Evolutionary conservation across 768 basidiomycete genomes (phyloP).

Genomic region (Boletus reticuloceps): DNA sequence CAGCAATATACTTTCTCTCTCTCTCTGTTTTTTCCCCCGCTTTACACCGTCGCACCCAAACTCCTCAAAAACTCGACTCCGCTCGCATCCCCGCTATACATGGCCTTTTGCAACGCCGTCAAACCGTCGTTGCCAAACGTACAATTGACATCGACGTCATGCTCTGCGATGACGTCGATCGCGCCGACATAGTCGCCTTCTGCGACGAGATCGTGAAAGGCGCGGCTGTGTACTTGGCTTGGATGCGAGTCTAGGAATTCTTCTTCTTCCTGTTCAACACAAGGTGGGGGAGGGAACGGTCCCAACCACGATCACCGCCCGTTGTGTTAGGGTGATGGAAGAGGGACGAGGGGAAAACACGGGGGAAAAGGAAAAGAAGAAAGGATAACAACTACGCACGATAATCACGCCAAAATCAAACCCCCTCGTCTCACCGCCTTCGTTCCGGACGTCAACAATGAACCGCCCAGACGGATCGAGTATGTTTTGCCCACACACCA

Average conservation of each 20-base stretch:
- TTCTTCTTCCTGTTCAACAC: slow-evolving; percentile 21
- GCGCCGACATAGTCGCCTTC: slow-evolving; percentile 19
- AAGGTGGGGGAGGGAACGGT: too few relatives aligned
- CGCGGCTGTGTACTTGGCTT: slow-evolving; percentile 14
- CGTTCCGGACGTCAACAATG: slow-evolving; percentile 26
- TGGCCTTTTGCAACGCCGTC: slow-evolving; percentile 25
- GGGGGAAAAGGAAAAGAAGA: background rate
- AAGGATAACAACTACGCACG: slow-evolving; percentile 13
- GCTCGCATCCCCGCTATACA: slow-evolving; percentile 15
- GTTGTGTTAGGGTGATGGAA: too few relatives aligned
- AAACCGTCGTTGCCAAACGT: slow-evolving; percentile 16
- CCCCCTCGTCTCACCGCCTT: slow-evolving; percentile 23
- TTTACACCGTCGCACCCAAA: slow-evolving; percentile 17
- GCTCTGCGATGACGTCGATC: slow-evolving; percentile 14
- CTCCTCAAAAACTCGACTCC: slow-evolving; percentile 20
- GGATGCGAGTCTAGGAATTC: slow-evolving; percentile 16
- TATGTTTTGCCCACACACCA: slow-evolving; percentile 17
- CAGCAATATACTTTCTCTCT: too few relatives aligned
- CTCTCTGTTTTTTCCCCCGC: background rate
- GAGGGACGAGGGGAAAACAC: background rate
- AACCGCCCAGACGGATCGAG: slow-evolving; percentile 15
- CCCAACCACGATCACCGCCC: too few relatives aligned
- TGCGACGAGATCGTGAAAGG: slow-evolving; percentile 26
- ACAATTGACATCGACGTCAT: slow-evolving; percentile 21
- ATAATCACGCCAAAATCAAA: slow-evolving; percentile 28